phyloP scores from a whole-genome alignment of 345 rosid species.

The Linum lewisii region DNA sequence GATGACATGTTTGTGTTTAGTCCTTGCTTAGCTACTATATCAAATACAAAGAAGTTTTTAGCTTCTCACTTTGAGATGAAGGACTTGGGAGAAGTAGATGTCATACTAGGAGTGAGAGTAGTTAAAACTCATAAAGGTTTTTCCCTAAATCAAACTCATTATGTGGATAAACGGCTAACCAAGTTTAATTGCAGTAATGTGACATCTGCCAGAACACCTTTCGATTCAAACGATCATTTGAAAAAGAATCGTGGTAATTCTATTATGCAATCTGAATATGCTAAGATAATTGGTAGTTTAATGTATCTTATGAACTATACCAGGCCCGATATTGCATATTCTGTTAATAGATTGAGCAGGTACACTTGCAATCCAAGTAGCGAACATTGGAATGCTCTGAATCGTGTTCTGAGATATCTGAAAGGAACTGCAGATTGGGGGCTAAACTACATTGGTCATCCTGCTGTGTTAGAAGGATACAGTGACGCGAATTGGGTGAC shows the following conservation, averaged over 20 bases:
- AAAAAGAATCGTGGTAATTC: too few relatives aligned
- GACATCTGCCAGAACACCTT: too few relatives aligned
- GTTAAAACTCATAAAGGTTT: not conserved
- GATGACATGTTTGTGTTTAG: not conserved
- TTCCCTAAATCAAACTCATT: not conserved
- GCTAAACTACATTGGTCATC: not conserved
- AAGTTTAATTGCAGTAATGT: too few relatives aligned
- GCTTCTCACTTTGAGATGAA: too few relatives aligned
- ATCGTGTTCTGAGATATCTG: not conserved
- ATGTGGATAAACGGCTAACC: too few relatives aligned
- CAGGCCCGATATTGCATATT: not conserved
- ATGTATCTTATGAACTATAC: not conserved
- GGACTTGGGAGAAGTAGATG: too few relatives aligned
- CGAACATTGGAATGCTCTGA: not conserved
- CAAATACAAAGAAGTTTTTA: not conserved
- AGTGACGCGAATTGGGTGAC: conserved; percentile 6
- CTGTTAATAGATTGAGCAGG: conserved; percentile 2
- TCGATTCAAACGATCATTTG: too few relatives aligned
- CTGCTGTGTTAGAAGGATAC: not conserved
- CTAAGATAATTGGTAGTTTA: too few relatives aligned
- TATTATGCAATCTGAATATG: too few relatives aligned
- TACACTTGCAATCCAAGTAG: not conserved
- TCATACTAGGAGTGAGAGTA: too few relatives aligned
- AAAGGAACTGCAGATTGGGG: not conserved
- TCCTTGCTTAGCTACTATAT: not conserved